Evolutionary conservation across 768 basidiomycete genomes (phyloP), one percentile per base, ranked within the genome.

Genomic region (Naganishia onofrii): DNA sequence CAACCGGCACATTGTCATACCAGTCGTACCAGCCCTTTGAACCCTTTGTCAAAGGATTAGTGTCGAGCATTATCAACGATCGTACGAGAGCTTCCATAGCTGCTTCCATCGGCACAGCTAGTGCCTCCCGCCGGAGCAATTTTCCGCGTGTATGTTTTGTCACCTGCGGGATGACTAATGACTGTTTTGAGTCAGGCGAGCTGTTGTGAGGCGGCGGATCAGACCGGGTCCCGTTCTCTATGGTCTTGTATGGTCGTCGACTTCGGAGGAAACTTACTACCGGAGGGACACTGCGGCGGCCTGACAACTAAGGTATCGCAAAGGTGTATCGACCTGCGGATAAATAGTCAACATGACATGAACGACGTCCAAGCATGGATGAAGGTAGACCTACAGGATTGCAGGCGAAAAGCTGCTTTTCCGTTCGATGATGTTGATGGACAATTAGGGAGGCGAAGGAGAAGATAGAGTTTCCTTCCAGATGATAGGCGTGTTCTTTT

Each of bases 51-150:
- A 51, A 21, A 51, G 48, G 48, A 26, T 51, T 51, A 21, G 7
- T 21, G 13, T n/a, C 48, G 19, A 51, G 23, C 23, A 51, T 51
- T 21, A 51, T 42, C 42, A 42, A 42, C 42, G 42, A 51, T 51
- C 48, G 48, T 51, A 51, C 48, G 48, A 51, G 48, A 51, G 48
- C 48, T 26, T 21, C 48, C n/a, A 51, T 36, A 12, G 48, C 48
- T 51, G 48, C 8, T 46, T 15, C 44, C 44, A 4, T 3, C 44
- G 44, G 44, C 34, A 36, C n/a, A 12, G 34, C 34, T 5, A 36
- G 34, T 36, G n/a, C n/a, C n/a, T n/a, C n/a, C n/a, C 46, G 46
- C 7, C 46, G 46, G 46, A 46, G 15, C 46, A 46, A 46, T 46
- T 46, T 46, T 46, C 46, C n/a, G n/a, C n/a, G n/a, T n/a, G n/a